Base-by-base conservation (phyloP, 202 grass and related monocot species). In the Brachypodium distachyon region DNA sequence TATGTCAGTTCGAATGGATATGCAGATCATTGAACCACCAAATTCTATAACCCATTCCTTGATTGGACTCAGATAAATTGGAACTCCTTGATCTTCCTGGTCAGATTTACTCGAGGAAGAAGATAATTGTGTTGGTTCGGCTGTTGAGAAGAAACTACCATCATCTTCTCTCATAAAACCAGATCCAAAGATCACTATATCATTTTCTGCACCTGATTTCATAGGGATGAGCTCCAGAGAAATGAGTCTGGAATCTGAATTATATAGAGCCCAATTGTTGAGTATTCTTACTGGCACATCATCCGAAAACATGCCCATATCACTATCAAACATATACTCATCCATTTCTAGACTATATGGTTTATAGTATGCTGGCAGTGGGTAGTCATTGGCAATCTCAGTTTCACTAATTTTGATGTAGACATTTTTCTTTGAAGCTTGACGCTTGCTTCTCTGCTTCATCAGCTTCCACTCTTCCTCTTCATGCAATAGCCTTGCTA, bases 41-140 rank as follows among this genome's bases (percentile, higher is more conserved):
- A 95, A 95, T 36, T 95, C 92, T 59, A 95, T 71, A 84, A 95
- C 40, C 80, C 88, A 91, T 40, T 91, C 88, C 73, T 91, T 95
- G 53, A 91, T 79, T 61, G 83, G 82, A 56, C 85, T 95, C 48
- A 91, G 31, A 84, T 82, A 91, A 52, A 87, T 73, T 72, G 83
- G 83, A 72, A 95, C 55, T 12, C 88, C 85, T 26, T 37, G 53
- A 81, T 74, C 67, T 58, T 78, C 77, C 46, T 72, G 39, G 7
- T 61, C 18, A 33, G 58, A 68, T 81, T 74, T 47, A 70, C 79
- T 88, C 18, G 82, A 90, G 52, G 79, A 87, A 74, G 83, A 81
- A 63, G 72, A 86, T 59, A 72, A 66, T 11, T 78, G 33, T 8
- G 10, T 32, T 27, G 59, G 33, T 19, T 81, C 85, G 70, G 81